Evolutionary conservation across 176 grass and related monocot species (phyloP).

Genomic region (Miscanthus lutarioriparius): DNA sequence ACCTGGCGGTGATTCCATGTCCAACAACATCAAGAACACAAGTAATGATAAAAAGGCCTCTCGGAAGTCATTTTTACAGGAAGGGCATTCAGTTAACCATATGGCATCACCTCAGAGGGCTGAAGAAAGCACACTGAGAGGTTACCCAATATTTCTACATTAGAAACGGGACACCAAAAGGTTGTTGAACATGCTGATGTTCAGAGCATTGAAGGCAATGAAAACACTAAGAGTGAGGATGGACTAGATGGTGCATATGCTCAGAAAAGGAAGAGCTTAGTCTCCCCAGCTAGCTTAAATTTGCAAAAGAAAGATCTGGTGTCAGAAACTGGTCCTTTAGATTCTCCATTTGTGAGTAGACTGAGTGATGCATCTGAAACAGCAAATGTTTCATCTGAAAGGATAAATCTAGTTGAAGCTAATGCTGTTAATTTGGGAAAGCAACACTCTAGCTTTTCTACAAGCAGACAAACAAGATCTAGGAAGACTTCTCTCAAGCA

Average conservation of each 20-base stretch:
- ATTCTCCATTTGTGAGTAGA: conserved; percentile 9
- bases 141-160: conserved; percentile 21
- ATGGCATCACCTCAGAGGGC: neutral
- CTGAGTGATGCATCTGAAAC: conserved; percentile 30
- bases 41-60: conserved; percentile 41
- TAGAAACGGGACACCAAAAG: neutral
- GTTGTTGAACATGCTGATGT: conserved; percentile 10
- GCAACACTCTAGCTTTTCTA: conserved; percentile 30
- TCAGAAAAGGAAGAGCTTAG: conserved; percentile 46
- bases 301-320: conserved; percentile 23
- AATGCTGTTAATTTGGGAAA: conserved; percentile 19
- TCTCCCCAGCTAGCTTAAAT: conserved; percentile 27
- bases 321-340: conserved; percentile 1
- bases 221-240: conserved; percentile 16
- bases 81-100: conserved; percentile 12
- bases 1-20: neutral
- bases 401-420: conserved; percentile 19
- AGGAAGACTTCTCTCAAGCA: conserved; percentile 44
- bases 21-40: neutral
- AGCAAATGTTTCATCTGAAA: conserved; percentile 11
- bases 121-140: conserved; percentile 23
- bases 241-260: conserved; percentile 21
- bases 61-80: conserved; percentile 39
- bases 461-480: conserved; percentile 19
- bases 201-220: conserved; percentile 15